phyloP scores from a whole-genome alignment of 805 yeast genomes.

The Starmerella sp. region DNA sequence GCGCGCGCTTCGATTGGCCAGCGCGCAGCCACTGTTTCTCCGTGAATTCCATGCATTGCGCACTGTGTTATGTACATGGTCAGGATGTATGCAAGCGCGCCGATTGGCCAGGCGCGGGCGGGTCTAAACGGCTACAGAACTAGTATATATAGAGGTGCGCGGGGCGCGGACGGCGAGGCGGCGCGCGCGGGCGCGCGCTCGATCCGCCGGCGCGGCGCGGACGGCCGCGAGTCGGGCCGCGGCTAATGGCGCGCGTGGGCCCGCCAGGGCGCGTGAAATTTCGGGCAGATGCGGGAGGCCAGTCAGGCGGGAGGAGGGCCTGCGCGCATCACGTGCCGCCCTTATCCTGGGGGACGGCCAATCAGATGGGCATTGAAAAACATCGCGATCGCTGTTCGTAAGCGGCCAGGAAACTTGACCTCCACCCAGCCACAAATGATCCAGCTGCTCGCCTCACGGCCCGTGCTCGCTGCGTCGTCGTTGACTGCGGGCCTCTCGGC shows the following conservation, averaged over 20 bases:
- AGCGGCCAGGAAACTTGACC: slow-evolving; percentile 7
- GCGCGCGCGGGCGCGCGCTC: too few species aligned
- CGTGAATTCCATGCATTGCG: background rate
- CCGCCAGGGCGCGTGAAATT: background rate
- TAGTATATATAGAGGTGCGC: too few species aligned
- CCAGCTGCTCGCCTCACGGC: slow-evolving; percentile 18
- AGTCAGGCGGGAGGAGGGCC: background rate
- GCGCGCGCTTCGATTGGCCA: background rate
- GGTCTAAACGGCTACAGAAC: background rate
- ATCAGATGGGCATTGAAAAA: slow-evolving; percentile 5
- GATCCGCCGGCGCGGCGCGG: too few species aligned
- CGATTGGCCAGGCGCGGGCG: background rate
- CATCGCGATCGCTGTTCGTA: slow-evolving; percentile 6
- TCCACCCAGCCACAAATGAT: slow-evolving; percentile 12
- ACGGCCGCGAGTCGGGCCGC: too few species aligned
- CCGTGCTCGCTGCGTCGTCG: slow-evolving; percentile 18
- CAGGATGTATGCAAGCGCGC: background rate
- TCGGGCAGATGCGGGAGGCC: background rate
- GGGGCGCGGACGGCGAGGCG: too few species aligned
- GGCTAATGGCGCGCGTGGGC: background rate
- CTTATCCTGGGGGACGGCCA: background rate
- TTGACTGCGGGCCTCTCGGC: slow-evolving; percentile 20
- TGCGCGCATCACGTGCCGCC: background rate
- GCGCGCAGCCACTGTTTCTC: background rate
- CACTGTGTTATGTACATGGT: background rate